These are phyloP conservation scores for Agrostemma githago DNA, from an alignment of 148 eudicot species.

Conservation along the genomic window DNA sequence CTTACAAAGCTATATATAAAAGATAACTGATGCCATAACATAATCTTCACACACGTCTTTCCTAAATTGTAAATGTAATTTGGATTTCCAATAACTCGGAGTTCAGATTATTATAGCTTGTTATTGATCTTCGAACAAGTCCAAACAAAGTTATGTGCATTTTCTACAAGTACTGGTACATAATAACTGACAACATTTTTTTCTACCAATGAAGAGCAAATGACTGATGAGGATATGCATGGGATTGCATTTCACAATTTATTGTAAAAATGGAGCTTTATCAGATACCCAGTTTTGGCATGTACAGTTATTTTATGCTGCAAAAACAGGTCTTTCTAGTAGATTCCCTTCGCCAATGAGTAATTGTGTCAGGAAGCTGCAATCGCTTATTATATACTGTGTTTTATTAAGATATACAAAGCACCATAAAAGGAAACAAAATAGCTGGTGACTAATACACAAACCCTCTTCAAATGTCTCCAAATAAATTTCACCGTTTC, in stretches of 20 bases:
- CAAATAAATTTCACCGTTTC: background rate
- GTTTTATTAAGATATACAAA: background rate
- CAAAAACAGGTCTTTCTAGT: background rate
- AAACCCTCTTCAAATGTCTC: background rate
- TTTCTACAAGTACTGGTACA: background rate
- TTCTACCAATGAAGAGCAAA: background rate
- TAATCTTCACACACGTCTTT: background rate
- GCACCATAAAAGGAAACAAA: too few species aligned
- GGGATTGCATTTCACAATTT: background rate
- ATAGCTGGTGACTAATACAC: background rate
- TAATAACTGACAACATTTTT: background rate
- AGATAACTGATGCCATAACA: background rate
- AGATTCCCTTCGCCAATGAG: background rate
- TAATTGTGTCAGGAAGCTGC: background rate
- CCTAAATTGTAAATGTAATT: background rate
- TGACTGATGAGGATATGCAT: background rate
- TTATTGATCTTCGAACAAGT: background rate
- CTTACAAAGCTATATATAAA: background rate
- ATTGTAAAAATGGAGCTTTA: background rate
- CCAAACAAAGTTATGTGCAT: background rate
- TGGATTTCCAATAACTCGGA: background rate
- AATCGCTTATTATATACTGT: background rate
- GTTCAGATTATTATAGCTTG: background rate
- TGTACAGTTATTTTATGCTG: background rate
- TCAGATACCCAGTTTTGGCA: background rate